A percentile compares a stretch with the other conserved stretches of the same genome.
These are phyloP conservation scores for Dryas octopetala DNA, from an alignment of 306 rosid species.

Conservation along the genomic window DNA sequence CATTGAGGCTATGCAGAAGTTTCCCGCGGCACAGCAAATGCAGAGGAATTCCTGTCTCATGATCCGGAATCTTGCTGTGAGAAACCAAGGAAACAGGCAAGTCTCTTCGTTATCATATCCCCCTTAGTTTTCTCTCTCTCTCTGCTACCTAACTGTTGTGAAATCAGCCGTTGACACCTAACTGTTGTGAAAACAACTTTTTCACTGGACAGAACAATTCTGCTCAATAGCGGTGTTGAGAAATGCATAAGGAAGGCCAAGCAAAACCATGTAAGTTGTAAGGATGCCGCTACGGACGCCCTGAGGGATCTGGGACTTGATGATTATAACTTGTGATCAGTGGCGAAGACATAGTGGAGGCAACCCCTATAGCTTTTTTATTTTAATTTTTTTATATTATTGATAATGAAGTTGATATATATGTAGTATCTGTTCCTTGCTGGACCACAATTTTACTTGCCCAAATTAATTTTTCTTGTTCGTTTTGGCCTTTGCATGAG, in stretches of 20 bases:
- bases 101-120: constrained; percentile 10
- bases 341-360: no score
- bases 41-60: constrained; percentile 81
- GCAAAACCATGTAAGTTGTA: constrained; percentile 72
- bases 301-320: constrained; percentile 85
- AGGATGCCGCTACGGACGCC: constrained; percentile 89
- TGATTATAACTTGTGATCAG: constrained; percentile 51
- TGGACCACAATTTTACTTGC: background rate
- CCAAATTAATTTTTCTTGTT: background rate
- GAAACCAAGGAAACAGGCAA: constrained; percentile 86
- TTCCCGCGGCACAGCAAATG: constrained; percentile 77
- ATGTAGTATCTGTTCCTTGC: background rate
- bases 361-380: no score
- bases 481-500: background rate
- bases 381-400: no score
- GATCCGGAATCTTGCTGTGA: constrained; percentile 84
- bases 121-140: background rate
- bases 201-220: constrained; percentile 53
- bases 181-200: background rate
- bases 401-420: no score
- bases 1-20: constrained; percentile 81
- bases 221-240: constrained; percentile 73
- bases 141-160: background rate
- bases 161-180: background rate
- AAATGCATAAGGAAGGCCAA: constrained; percentile 72